Base-by-base conservation (phyloP, 140 eudicot species). In the Cichorium intybus region DNA sequence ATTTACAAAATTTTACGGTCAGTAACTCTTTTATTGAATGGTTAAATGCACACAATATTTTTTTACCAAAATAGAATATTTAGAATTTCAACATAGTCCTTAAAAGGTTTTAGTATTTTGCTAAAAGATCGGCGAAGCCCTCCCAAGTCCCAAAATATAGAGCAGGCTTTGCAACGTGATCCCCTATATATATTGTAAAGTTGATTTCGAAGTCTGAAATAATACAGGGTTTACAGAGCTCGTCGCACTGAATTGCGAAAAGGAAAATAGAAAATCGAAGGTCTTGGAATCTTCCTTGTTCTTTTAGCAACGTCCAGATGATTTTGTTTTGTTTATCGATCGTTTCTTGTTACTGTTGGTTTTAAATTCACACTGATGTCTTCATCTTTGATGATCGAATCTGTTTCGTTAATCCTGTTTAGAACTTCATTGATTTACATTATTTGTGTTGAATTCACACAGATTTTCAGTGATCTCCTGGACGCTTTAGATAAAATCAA, bases 381-480 rank as follows among this genome's bases (percentile, higher is more conserved):
- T 71, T 51, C n/a, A 35, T 61, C 47, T 61, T 71, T 53, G 35
- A 72, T 63, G 66, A 72, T 72, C 55, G 71, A 62, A 63, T 63
- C 56, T 27, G 52, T 64, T 55, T 64, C 18, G 10, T 72, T 63
- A 62, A 62, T 63, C 71, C 21, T 12, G 57, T 53, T 41, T 6
- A 24, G 41, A 29, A 29, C 28, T 22, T 53, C 14, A 29, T 62
- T 33, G 51, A 49, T 64, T 58, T 68, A 58, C 35, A 52, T 64
- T 64, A 70, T 45, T 46, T 27, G 7, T 64, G 63, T 15, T 69
- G 67, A 16, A 35, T 56, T 46, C 16, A 12, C 41, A 52, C 80
- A 79, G 77, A 56, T 74, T 75, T 64, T 10, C 52, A 75, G 66
- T 74, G 71, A 65, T 59, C 69, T 62, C 22, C 34, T 60, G 28